Evolutionary conservation across 148 eudicot species (phyloP), one percentile per base, ranked within the genome.

Genomic region (Chenopodium berlandieri): DNA sequence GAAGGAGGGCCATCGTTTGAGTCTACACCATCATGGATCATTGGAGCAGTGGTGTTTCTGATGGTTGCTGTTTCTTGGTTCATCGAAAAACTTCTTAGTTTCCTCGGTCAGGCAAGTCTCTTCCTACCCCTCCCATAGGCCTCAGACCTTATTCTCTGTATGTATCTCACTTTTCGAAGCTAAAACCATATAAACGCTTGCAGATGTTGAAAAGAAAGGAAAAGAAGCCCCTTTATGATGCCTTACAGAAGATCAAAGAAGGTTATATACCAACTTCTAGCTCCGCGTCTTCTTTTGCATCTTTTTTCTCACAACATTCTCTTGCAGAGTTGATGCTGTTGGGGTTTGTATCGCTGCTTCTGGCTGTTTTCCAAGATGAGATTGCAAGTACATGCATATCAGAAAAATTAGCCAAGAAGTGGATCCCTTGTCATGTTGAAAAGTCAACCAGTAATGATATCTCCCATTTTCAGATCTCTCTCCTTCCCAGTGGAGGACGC

Each of bases 301-400:
- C 30, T 4, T 60, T 27, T 25, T 56, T 19, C 34, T 76, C 19
- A 52, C 52, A 16, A 46, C 19, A 1, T 7, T 58, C 27, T 20
- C 2, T 10, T 77, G 50, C 84, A 85, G 87, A 85, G 79, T 71
- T 85, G 81, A 85, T 85, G 87, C 32, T 85, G 22, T 75, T 85
- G 82, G 84, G 87, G 9, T 85, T 85, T 34, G 62, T 85, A 69
- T 82, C 87, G n/a, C 67, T 85, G 25, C 17, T 85, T 66, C 85
- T 85, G 7, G 85, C 82, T 65, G 75, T 85, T 64, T 56, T 85
- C 48, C 87, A 85, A 82, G 85, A 75, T 10, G 32, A 78, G 1
- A 50, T 85, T 71, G 65, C 27, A 19, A 65, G 31, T 22, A 69
- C 62, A 67, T 85, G 87, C 74, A 44, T 85, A 13, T 76, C 80